phyloP scores from a whole-genome alignment of 2,329 filamentous ascomycete genomes.

The Fusarium citri region DNA sequence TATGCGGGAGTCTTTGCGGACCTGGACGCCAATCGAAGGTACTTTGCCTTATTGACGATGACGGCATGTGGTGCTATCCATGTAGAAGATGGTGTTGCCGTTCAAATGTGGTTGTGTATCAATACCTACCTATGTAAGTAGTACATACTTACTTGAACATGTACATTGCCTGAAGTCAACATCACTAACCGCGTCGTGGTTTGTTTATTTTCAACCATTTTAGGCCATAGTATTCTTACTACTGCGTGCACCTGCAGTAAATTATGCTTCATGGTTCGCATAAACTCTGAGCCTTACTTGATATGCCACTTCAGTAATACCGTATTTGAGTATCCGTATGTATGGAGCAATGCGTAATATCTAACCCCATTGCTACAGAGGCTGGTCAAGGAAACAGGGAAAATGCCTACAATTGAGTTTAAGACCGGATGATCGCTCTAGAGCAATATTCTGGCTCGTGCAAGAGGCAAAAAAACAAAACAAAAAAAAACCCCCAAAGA shows the following conservation, averaged over 20 bases:
- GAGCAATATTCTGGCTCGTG: slow-evolving; percentile 9
- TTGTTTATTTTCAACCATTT: slow-evolving; percentile 24
- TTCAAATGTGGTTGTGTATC: background rate
- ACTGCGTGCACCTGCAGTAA: slow-evolving; percentile 22
- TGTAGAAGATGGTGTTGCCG: slow-evolving; percentile 1
- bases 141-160: background rate
- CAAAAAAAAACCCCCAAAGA: background rate
- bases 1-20: slow-evolving; percentile 33
- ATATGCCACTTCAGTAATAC: slow-evolving; percentile 6
- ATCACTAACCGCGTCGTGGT: slow-evolving; percentile 21
- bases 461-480: too few species aligned
- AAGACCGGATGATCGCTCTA: background rate
- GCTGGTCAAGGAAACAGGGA: slow-evolving; percentile 16
- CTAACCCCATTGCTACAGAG: slow-evolving; percentile 9
- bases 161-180: slow-evolving; percentile 20
- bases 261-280: slow-evolving; percentile 21
- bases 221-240: background rate
- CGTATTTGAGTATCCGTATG: background rate
- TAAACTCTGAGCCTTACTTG: slow-evolving; percentile 23
- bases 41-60: slow-evolving; percentile 15
- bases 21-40: background rate
- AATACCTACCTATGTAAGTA: too few species aligned
- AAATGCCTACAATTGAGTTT: slow-evolving; percentile 14
- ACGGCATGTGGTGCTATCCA: slow-evolving; percentile 26
- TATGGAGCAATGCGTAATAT: slow-evolving; percentile 12